Percentiles rank a stretch among this genome's conserved stretches.
phyloP scores from a whole-genome alignment of 345 rosid genomes.

The Salix caprea region DNA sequence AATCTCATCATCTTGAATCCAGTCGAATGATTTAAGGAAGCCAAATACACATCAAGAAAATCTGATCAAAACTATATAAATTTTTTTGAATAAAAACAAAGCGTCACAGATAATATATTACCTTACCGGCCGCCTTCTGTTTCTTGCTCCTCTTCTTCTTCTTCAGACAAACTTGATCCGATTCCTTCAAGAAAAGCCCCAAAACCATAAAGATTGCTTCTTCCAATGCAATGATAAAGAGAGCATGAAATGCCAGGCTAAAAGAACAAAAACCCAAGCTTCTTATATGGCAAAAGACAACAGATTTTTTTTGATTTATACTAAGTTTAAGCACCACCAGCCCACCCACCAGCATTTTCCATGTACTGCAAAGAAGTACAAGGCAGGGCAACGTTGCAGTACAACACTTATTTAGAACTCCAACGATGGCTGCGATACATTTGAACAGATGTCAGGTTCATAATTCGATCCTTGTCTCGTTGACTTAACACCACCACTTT shows the following conservation, averaged over 20 bases:
- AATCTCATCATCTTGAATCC: neutral
- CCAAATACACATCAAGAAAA: neutral
- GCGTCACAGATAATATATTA: neutral
- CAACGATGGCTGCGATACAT: neutral
- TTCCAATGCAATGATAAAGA: neutral
- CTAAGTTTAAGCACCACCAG: too few species aligned
- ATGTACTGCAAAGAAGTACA: too few species aligned
- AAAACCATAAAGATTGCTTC: neutral
- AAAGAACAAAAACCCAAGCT: neutral
- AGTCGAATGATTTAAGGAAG: neutral
- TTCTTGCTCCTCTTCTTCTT: neutral
- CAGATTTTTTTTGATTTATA: too few species aligned
- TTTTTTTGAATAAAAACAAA: too few species aligned
- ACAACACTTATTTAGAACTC: too few species aligned
- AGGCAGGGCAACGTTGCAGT: too few species aligned
- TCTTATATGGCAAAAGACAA: neutral
- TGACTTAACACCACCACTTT: neutral
- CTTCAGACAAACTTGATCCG: neutral
- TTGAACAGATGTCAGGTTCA: conserved; percentile 12
- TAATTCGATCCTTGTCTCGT: conserved; percentile 5
- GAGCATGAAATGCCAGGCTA: neutral
- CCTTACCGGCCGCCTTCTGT: neutral
- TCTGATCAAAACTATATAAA: too few species aligned
- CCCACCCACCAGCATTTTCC: too few species aligned
- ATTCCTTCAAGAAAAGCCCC: neutral